Evolutionary conservation across 2,329 filamentous ascomycete species (phyloP).

Genomic region (Shiraia sp.): DNA sequence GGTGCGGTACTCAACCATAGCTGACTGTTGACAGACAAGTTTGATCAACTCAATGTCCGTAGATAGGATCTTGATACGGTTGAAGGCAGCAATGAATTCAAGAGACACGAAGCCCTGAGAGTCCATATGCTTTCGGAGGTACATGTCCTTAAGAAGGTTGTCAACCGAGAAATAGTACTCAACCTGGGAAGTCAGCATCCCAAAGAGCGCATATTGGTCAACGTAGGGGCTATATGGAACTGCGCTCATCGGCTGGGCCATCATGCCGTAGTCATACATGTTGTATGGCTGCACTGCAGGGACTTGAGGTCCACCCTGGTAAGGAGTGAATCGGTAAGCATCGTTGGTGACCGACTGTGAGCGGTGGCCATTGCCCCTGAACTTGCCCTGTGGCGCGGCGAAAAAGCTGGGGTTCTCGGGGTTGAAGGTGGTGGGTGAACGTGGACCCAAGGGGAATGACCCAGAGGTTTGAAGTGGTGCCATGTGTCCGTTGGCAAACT

Average conservation of each 20-base stretch:
- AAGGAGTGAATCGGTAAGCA: conserved; percentile 50
- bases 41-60: conserved; percentile 75
- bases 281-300: conserved; percentile 54
- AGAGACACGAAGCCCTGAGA: conserved; percentile 89
- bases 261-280: conserved; percentile 61
- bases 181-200: conserved; percentile 64
- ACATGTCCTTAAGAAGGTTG: conserved; percentile 92
- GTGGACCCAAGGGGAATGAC: conserved; percentile 40
- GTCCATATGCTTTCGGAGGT: conserved; percentile 89
- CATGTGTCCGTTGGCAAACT: conserved; percentile 48
- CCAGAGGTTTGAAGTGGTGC: conserved; percentile 35
- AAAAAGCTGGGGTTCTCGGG: conserved; percentile 42
- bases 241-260: conserved; percentile 62
- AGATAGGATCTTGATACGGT: conserved; percentile 75
- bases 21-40: conserved; percentile 72
- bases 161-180: conserved; percentile 98
- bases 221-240: conserved; percentile 62
- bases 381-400: conserved; percentile 41
- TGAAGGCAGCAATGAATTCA: conserved; percentile 80
- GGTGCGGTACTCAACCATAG: conserved; percentile 72
- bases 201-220: conserved; percentile 60
- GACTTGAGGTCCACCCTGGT: conserved; percentile 44
- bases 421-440: conserved; percentile 42
- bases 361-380: conserved; percentile 56
- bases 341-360: conserved; percentile 66